Base-by-base conservation (phyloP, 2,329 filamentous ascomycete species). In the Diplodia intermedia region DNA sequence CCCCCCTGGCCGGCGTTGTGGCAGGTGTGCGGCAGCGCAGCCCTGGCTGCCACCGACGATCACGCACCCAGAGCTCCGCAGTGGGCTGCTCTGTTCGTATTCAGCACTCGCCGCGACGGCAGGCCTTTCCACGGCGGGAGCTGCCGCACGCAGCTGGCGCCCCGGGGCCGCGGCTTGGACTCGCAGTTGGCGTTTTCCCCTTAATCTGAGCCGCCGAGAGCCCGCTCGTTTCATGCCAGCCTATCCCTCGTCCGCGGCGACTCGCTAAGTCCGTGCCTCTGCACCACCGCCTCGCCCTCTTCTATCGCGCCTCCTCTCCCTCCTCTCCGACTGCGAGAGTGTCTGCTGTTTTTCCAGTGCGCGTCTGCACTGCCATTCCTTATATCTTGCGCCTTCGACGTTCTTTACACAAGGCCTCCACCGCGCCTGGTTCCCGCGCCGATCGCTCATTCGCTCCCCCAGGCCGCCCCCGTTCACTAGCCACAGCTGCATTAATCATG, bases 401-500 rank as follows among this genome's bases (percentile, higher is more conserved):
- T 65, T 65, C 62, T 52, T 65, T 65, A 55, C 36, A 47, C 38
- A 36, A 29, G 36, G 20, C 38, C 50, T 47, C 49, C 62, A 65
- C 33, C 50, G 62, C 49, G 61, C 31, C 40, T 49, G 62, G 62
- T 47, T 43, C n/a, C 62, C 47, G 62, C 62, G 62, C 62, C 50
- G 52, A 65, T 65, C 62, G 15, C 36, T 65, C 50, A 43, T 55
- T 26, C 52, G 54, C 49, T 20, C 50, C 23, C 26, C 14, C 43
- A 33, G 43, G 31, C 33, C 18, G 43, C 60, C 62, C 38, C 33
- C 62, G 50, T 55, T 65, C 50, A 68, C 66, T 23, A 68, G 55
- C 56, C 56, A 61, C 55, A 54, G 29, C 60, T 53, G 43, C 36
- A 55, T 57, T 66, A 55, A 57, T 66, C 66, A 67, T 67, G 66